Evolutionary conservation across 2,329 filamentous ascomycete species (phyloP).

Genomic region (Talaromyces sp.): DNA sequence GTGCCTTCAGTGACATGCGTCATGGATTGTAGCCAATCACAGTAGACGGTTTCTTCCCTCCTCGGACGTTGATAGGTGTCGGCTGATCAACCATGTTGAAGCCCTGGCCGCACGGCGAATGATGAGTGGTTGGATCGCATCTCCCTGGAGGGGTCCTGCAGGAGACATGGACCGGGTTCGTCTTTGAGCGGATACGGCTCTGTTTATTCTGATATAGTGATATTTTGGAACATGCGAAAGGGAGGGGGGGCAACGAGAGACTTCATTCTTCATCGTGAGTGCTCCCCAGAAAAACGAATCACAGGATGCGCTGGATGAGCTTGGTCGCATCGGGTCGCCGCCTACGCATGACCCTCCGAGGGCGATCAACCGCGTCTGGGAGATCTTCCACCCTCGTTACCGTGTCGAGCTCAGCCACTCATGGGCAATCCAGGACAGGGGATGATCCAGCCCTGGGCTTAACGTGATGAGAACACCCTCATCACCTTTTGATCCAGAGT

Average conservation of each 20-base stretch:
- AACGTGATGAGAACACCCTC: neutral
- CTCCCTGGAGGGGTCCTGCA: neutral
- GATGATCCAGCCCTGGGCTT: slow-evolving; percentile 7
- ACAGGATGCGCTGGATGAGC: slow-evolving; percentile 15
- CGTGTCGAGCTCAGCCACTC: slow-evolving; percentile 13
- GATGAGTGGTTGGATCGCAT: too few species aligned
- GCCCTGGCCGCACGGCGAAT: neutral
- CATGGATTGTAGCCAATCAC: slow-evolving; percentile 20
- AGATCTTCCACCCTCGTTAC: slow-evolving; percentile 15
- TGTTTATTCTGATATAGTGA: too few species aligned
- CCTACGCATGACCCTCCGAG: slow-evolving; percentile 22
- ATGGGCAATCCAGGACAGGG: slow-evolving; percentile 5
- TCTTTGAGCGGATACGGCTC: neutral
- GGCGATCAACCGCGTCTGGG: slow-evolving; percentile 20
- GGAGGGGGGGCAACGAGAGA: neutral
- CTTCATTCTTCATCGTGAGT: slow-evolving; percentile 9
- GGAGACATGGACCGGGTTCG: slow-evolving; percentile 1
- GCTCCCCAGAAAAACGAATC: slow-evolving; percentile 20
- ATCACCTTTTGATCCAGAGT: neutral
- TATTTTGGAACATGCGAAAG: too few species aligned
- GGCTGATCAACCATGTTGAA: slow-evolving; percentile 21
- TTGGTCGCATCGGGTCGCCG: neutral
- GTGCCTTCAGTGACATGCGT: slow-evolving; percentile 8
- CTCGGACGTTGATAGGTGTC: slow-evolving; percentile 26
- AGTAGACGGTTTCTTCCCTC: slow-evolving; percentile 6